These are phyloP conservation scores for Ampelomyces quisqualis DNA, from an alignment of 2,329 filamentous ascomycete species.

Conservation along the genomic window DNA sequence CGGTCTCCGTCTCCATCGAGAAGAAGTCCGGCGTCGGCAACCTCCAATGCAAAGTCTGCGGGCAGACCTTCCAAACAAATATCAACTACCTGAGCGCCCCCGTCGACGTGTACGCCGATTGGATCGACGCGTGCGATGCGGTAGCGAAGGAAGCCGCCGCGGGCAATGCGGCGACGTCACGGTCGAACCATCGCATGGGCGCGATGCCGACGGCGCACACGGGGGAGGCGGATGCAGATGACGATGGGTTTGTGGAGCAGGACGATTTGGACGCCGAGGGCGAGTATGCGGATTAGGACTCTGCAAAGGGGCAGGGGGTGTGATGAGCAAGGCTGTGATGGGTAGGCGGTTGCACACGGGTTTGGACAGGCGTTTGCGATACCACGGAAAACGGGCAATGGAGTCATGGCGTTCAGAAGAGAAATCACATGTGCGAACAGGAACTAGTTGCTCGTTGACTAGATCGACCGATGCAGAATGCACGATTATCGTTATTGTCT, in stretches of 20 bases:
- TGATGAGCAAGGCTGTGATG: not conserved
- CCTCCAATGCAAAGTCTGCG: slow-evolving; percentile 88
- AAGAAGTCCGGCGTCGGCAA: slow-evolving; percentile 87
- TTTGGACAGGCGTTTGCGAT: slow-evolving; percentile 6
- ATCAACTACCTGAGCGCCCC: slow-evolving; percentile 91
- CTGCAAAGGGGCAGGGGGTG: not conserved
- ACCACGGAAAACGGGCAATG: slow-evolving; percentile 10
- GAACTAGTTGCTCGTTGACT: too few species aligned
- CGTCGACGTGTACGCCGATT: slow-evolving; percentile 96
- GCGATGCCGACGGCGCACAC: slow-evolving; percentile 28
- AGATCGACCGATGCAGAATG: not conserved
- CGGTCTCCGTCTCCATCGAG: slow-evolving; percentile 86
- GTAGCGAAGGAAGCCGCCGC: slow-evolving; percentile 64
- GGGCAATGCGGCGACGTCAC: slow-evolving; percentile 31
- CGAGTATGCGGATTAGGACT: slow-evolving; percentile 33
- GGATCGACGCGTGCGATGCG: slow-evolving; percentile 90
- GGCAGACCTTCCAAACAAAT: slow-evolving; percentile 86
- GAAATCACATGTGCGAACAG: too few species aligned
- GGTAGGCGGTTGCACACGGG: not conserved
- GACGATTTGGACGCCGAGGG: slow-evolving; percentile 45
- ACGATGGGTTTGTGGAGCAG: slow-evolving; percentile 42
- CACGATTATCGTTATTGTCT: not conserved
- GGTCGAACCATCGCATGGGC: slow-evolving; percentile 30
- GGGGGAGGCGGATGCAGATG: slow-evolving; percentile 34
- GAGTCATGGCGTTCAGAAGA: slow-evolving; percentile 4